phyloP scores from a whole-genome alignment of 805 yeast species.

The Sugiyamaella chiloensis region DNA sequence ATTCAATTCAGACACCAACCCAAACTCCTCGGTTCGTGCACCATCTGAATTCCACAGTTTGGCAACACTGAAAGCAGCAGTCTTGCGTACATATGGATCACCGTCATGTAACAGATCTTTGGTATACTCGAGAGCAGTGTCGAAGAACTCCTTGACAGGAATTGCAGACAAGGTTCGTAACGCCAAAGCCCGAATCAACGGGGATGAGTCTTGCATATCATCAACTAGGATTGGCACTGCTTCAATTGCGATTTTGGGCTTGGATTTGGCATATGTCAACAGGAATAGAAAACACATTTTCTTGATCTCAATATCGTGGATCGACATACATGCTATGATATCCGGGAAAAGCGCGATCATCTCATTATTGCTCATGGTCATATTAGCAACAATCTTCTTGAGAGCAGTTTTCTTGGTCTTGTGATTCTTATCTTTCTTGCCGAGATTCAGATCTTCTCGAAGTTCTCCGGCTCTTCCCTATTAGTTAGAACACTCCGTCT shows the following conservation, averaged over 20 bases:
- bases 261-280: slow-evolving; percentile 54
- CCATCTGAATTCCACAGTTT: slow-evolving; percentile 59
- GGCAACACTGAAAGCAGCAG: slow-evolving; percentile 68
- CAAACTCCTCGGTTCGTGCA: slow-evolving; percentile 40
- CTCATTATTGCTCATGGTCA: slow-evolving; percentile 79
- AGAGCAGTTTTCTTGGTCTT: slow-evolving; percentile 46
- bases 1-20: slow-evolving; percentile 49
- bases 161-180: slow-evolving; percentile 62
- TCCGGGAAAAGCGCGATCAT: slow-evolving; percentile 66
- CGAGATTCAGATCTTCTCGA: slow-evolving; percentile 33
- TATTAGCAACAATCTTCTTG: slow-evolving; percentile 75
- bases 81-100: slow-evolving; percentile 60
- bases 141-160: slow-evolving; percentile 49
- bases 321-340: slow-evolving; percentile 46
- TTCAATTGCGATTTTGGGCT: slow-evolving; percentile 52
- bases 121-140: slow-evolving; percentile 43
- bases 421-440: slow-evolving; percentile 35
- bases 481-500: neutral
- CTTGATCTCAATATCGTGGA: slow-evolving; percentile 64
- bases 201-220: slow-evolving; percentile 50
- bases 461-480: slow-evolving; percentile 39
- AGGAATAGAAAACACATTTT: slow-evolving; percentile 69
- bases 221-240: slow-evolving; percentile 54
- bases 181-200: slow-evolving; percentile 56
- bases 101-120: slow-evolving; percentile 34